These are phyloP conservation scores for Bruguiera sexangula DNA, from an alignment of 345 rosid species.

Conservation along the genomic window DNA sequence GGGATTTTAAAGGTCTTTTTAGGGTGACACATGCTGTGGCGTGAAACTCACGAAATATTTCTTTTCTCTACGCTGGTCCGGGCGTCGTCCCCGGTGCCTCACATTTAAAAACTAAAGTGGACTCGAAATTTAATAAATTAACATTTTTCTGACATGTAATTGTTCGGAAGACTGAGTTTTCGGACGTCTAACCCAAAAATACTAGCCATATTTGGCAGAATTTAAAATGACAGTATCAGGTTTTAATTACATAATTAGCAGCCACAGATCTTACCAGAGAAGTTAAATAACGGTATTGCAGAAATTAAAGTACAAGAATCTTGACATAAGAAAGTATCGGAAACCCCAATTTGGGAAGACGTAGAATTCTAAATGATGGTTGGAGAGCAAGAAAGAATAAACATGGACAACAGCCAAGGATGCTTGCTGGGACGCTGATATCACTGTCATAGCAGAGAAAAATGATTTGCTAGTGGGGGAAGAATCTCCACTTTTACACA, in stretches of 20 bases:
- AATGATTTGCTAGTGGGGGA: neutral
- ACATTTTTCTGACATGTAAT: too few species aligned
- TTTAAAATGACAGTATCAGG: neutral
- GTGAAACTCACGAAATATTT: too few species aligned
- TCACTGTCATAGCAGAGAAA: conserved; percentile 3
- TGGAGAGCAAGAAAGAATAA: conserved; percentile 12
- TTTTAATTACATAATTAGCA: neutral
- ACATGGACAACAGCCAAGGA: conserved; percentile 24
- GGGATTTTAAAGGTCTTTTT: too few species aligned
- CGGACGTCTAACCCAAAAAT: too few species aligned
- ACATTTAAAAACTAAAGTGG: too few species aligned
- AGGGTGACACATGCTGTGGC: too few species aligned
- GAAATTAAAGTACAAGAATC: conserved; percentile 12
- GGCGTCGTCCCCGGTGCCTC: too few species aligned
- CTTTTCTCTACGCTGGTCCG: too few species aligned
- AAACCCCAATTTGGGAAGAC: conserved; percentile 21
- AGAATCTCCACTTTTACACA: neutral
- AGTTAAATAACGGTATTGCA: neutral
- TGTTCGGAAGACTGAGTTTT: too few species aligned
- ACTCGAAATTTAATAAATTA: too few species aligned
- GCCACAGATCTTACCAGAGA: neutral
- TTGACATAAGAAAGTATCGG: conserved; percentile 19
- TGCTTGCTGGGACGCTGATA: conserved; percentile 8
- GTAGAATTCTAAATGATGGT: conserved; percentile 14
- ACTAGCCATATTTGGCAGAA: too few species aligned